Percentiles rank a stretch among this genome's conserved stretches.
Evolutionary conservation across 768 basidiomycete species (phyloP).

Genomic region (Artomyces pyxidatus): DNA sequence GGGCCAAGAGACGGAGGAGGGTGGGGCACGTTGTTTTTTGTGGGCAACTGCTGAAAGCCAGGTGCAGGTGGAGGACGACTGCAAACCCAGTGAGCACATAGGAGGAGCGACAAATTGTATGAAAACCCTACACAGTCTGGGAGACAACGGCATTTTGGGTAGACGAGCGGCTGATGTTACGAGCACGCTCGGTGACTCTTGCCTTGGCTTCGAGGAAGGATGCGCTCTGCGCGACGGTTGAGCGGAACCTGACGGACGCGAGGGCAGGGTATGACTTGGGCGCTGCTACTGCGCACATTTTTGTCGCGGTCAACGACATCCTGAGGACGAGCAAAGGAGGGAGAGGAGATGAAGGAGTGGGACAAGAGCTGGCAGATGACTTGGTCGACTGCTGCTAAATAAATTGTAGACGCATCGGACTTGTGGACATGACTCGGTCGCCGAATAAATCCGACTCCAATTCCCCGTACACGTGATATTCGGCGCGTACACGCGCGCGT

Average conservation of each 20-base stretch:
- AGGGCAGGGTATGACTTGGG: conserved; percentile 25
- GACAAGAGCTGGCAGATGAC: not conserved
- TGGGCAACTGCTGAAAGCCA: conserved; percentile 41
- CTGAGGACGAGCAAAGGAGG: conserved; percentile 10
- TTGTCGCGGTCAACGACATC: conserved; percentile 37
- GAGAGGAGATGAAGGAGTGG: not conserved
- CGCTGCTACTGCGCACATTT: conserved; percentile 36
- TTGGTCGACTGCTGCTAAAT: not conserved
- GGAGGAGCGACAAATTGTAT: not conserved
- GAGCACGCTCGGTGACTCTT: conserved; percentile 69
- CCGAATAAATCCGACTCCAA: conserved; percentile 16
- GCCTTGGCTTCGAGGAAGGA: conserved; percentile 75
- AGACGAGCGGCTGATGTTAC: conserved; percentile 66
- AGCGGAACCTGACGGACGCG: conserved; percentile 40
- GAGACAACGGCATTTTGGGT: conserved; percentile 52
- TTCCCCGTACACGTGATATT: not conserved
- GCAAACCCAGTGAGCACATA: conserved; percentile 2
- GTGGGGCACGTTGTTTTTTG: conserved; percentile 30
- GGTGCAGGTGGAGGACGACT: conserved; percentile 63
- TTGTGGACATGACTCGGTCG: conserved; percentile 19
- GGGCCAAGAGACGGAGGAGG: conserved; percentile 27
- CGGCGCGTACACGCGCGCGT: not conserved
- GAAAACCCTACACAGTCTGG: conserved; percentile 45
- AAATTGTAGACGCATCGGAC: not conserved
- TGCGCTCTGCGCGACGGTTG: conserved; percentile 36